Evolutionary conservation across 1,284 basidiomycete species (phyloP).

Genomic region (Ganoderma resinaceum): DNA sequence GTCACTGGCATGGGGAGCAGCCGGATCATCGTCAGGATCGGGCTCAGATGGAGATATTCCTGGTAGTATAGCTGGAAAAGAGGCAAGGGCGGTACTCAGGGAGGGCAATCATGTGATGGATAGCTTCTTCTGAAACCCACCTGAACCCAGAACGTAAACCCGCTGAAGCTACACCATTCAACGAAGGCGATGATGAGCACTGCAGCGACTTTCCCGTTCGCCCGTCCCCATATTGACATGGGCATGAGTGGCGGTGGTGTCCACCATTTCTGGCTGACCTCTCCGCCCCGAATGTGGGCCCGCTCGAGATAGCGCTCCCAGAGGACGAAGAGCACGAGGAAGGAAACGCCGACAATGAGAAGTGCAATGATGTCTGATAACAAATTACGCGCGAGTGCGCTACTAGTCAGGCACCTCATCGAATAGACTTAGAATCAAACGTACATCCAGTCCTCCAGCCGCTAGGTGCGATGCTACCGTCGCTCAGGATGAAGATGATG

Average conservation of each 20-base stretch:
- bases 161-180: conserved; percentile 70
- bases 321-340: conserved; percentile 67
- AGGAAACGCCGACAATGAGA: conserved; percentile 68
- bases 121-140: conserved; percentile 38
- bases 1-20: conserved; percentile 80
- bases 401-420: background rate
- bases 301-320: conserved; percentile 76
- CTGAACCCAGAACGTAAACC: conserved; percentile 64
- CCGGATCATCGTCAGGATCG: conserved; percentile 77
- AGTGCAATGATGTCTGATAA: conserved; percentile 63
- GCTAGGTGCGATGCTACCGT: conserved; percentile 71
- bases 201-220: conserved; percentile 68
- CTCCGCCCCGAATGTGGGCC: conserved; percentile 37
- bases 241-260: conserved; percentile 76
- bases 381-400: background rate
- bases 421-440: conserved; percentile 36
- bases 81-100: background rate
- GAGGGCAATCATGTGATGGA: background rate
- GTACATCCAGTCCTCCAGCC: conserved; percentile 81
- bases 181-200: conserved; percentile 75
- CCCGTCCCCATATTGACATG: conserved; percentile 70
- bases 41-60: conserved; percentile 57
- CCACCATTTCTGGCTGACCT: conserved; percentile 36
- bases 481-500: conserved; percentile 81
- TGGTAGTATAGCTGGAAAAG: conserved; percentile 69